Evolutionary conservation across 352 stramenopile species (phyloP).

Genomic region (Phytopythium oedochilum): DNA sequence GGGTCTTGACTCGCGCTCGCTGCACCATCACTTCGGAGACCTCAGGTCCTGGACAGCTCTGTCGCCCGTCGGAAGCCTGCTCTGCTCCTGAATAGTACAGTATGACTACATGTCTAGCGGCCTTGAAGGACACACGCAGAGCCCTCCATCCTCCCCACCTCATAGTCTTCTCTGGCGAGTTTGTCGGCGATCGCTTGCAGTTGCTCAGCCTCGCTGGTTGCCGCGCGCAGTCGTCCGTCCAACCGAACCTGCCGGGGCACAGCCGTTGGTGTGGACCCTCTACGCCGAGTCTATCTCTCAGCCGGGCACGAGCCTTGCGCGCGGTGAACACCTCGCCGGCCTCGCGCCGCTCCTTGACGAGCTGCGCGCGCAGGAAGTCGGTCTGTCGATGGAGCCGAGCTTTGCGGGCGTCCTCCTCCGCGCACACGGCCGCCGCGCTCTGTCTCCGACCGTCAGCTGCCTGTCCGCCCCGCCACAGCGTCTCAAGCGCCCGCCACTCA

Average conservation of each 20-base stretch:
- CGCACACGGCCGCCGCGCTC: slow-evolving; percentile 7
- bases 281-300: not conserved
- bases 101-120: too few species aligned
- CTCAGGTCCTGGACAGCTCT: not conserved
- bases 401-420: slow-evolving; percentile 5
- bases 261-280: not conserved
- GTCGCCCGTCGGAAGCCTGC: not conserved
- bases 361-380: slow-evolving; percentile 6
- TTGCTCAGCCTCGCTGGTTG: not conserved
- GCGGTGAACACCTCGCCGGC: not conserved
- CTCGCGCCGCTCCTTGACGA: slow-evolving; percentile 1
- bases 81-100: too few species aligned
- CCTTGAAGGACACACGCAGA: too few species aligned
- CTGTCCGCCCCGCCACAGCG: too few species aligned
- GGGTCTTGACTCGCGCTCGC: not conserved
- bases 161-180: not conserved
- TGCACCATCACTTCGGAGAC: not conserved
- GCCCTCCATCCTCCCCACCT: not conserved
- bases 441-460: too few species aligned
- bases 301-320: not conserved
- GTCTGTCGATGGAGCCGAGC: slow-evolving; percentile 7
- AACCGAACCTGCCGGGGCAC: not conserved
- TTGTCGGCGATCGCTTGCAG: not conserved
- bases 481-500: too few species aligned
- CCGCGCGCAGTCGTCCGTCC: not conserved